Evolutionary conservation across 495 filamentous ascomycete species (phyloP), one percentile per base, ranked within the genome.

Genomic region (Podospora pseudoanserina): DNA sequence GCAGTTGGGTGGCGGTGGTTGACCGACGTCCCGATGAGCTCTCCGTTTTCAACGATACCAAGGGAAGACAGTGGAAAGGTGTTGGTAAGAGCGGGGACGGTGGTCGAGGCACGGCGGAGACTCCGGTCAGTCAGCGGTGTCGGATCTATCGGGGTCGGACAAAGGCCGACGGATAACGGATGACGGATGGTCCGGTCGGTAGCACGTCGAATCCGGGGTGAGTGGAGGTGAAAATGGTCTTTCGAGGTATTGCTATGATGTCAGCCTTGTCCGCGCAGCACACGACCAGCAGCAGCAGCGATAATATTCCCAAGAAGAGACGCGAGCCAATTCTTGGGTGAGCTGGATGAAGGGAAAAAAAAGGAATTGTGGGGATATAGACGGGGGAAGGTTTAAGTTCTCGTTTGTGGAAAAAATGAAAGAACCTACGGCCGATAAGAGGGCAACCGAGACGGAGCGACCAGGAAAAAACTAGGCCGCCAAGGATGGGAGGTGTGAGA

Each of bases 1-100:
- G 80, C 73, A 82, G 71, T 66, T 72, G 79, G 71, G 74, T 70
- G 71, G 78, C 74, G 80, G 79, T 79, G 71, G 80, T 76, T 70
- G 75, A 77, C 71, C 77, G 77, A 68, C 74, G 79, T 75, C 73
- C 72, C 75, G 79, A 78, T 78, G 76, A 78, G 76, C 69, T 71
- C 70, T 82, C 77, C 79, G 77, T 80, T 74, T 76, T 80, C 68
- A 74, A 70, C 71, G 68, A 71, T 61, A 58, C 13, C 26, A 63
- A 65, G 26, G 70, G 60, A 62, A 59, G 60, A 54, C 63, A 65
- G 55, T 55, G 56, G 65, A 67, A 65, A 61, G 68, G 64, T 64
- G 61, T 67, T n/a, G 54, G 66, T 62, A 39, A 65, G 67, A 67
- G 70, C 23, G 53, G 63, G 57, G 16, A 20, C 64, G 54, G 68